Evolutionary conservation across 2,329 filamentous ascomycete species (phyloP).

Genomic region (Dactylellina drechsleri): DNA sequence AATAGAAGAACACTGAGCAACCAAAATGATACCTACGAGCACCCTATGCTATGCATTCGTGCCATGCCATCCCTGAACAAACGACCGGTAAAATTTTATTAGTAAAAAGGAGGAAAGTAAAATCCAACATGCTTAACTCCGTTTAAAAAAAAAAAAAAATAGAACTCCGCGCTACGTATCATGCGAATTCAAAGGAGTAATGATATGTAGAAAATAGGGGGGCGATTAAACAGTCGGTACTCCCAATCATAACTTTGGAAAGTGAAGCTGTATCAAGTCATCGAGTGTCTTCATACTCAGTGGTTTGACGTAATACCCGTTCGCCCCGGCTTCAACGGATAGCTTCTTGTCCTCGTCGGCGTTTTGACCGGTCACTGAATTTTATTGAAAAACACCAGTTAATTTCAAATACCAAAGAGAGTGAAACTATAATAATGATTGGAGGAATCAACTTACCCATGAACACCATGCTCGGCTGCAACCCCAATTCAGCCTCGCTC

Average conservation of each 20-base stretch:
- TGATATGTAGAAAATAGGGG: too few species aligned
- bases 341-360: constrained; percentile 43
- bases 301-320: constrained; percentile 53
- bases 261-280: constrained; percentile 47
- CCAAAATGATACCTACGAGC: neutral
- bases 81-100: neutral
- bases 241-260: constrained; percentile 14
- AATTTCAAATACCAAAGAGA: too few species aligned
- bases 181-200: too few species aligned
- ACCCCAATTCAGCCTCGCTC: constrained; percentile 59
- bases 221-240: too few species aligned
- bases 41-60: neutral
- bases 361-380: constrained; percentile 46
- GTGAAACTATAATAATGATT: too few species aligned
- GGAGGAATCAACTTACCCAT: constrained; percentile 30
- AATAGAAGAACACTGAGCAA: neutral
- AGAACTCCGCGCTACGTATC: neutral
- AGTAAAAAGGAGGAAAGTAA: too few species aligned
- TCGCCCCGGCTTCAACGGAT: constrained; percentile 40
- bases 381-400: too few species aligned
- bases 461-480: constrained; percentile 44
- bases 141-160: neutral
- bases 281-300: constrained; percentile 51
- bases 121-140: neutral
- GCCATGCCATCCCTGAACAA: neutral